Percentiles rank a stretch among this genome's conserved stretches.
phyloP scores from a whole-genome alignment of 1,284 basidiomycete genomes.

The Phellinidium pouzarii region DNA sequence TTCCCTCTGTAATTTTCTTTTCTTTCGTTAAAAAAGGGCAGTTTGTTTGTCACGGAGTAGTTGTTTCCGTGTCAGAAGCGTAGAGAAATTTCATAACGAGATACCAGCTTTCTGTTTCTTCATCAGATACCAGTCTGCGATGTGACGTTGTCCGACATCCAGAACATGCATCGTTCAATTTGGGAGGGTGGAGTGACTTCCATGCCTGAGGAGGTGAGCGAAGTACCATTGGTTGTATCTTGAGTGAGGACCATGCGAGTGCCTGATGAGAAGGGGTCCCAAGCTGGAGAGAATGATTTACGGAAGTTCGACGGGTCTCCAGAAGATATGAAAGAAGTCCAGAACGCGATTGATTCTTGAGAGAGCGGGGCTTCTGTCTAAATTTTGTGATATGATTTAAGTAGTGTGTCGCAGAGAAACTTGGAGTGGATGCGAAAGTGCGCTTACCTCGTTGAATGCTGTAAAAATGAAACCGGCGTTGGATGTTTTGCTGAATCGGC shows the following conservation, averaged over 20 bases:
- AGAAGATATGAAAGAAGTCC: conserved; percentile 37
- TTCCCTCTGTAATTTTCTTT: neutral
- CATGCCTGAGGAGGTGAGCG: conserved; percentile 25
- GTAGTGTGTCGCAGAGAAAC: neutral
- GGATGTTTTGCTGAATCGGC: neutral
- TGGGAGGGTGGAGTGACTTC: conserved; percentile 29
- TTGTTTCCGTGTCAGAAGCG: neutral
- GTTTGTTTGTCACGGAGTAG: neutral
- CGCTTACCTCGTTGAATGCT: conserved; percentile 32
- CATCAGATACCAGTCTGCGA: conserved; percentile 23
- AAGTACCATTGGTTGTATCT: conserved; percentile 8
- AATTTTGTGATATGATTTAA: neutral
- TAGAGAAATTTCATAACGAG: neutral
- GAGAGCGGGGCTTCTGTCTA: conserved; percentile 37
- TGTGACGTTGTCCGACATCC: conserved; percentile 34
- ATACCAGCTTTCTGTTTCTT: neutral
- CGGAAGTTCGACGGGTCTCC: conserved; percentile 31
- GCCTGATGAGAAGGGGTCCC: conserved; percentile 24
- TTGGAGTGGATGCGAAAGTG: conserved; percentile 1
- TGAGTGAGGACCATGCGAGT: conserved; percentile 24
- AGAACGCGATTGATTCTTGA: conserved; percentile 37
- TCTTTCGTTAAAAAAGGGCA: neutral
- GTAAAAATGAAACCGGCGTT: conserved; percentile 35
- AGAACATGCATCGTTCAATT: conserved; percentile 33
- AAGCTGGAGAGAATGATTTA: conserved; percentile 28